These are phyloP conservation scores for Urtica urens DNA, from an alignment of 306 rosid species.

Conservation along the genomic window DNA sequence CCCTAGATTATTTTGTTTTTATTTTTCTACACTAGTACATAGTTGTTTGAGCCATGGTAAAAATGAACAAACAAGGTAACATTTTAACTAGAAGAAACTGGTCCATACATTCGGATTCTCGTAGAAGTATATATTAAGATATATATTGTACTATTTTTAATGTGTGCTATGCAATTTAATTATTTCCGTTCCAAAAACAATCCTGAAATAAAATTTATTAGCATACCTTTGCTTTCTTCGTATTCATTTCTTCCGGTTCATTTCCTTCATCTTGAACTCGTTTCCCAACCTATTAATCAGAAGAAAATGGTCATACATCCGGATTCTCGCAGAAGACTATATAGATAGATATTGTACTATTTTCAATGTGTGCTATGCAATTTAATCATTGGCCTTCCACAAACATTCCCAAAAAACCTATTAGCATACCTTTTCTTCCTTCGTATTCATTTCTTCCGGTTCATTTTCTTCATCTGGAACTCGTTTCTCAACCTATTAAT, in stretches of 20 bases:
- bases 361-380: not conserved
- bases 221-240: constrained; percentile 35
- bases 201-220: not conserved
- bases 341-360: not conserved
- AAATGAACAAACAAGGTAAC: constrained; percentile 1
- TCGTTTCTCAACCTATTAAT: not conserved
- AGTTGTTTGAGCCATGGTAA: constrained; percentile 16
- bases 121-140: not conserved
- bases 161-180: not conserved
- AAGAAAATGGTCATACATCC: not conserved
- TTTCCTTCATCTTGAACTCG: constrained; percentile 25
- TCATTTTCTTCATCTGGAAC: not conserved
- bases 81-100: not conserved
- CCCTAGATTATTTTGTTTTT: too few species aligned
- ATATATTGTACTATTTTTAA: too few species aligned
- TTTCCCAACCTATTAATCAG: constrained; percentile 22
- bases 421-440: not conserved
- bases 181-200: not conserved
- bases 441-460: not conserved
- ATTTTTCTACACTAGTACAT: constrained; percentile 26
- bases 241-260: constrained; percentile 23
- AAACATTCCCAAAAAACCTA: not conserved
- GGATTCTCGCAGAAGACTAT: not conserved
- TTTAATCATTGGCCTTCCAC: too few species aligned
- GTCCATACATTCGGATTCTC: not conserved